Evolutionary conservation across 371 early-diverging fungal genomes (phyloP), one percentile per base, ranked within the genome.

Genomic region (Actinomortierella wolfii): DNA sequence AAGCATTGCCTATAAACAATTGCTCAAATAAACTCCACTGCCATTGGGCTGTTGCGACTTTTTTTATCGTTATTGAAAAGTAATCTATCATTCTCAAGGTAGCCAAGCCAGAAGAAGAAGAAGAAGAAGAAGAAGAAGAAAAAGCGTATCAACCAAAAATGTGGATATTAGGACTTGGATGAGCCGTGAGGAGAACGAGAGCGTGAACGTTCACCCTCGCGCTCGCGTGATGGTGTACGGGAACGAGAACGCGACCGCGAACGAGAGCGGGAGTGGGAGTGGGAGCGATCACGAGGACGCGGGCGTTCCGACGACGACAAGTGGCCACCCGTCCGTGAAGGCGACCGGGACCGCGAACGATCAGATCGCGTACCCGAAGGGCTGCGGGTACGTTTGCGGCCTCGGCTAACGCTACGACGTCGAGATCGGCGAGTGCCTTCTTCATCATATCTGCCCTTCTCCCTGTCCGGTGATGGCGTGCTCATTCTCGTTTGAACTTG

Each of bases 401-500:
- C 41, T 41, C 23, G 17, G 1, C 54, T n/a, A n/a, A 29, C 26
- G 1, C 23, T 14, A 34, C 54, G 23, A 13, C 18, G 41, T n/a
- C 23, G 43, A 3, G 45, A 15, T 2, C 43, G 11, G 24, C 15
- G 46, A n/a, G 34, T 53, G 77, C 75, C 9, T 74, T 58, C 21
- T 66, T 62, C 1, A 40, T 49, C 11, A 34, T 11, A n/a, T 34
- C 34, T 34, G 6, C 34, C 21, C 55, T 54, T 6, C 47, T 34
- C 43, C 39, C 17, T 50, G 17, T 44, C 42, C 21, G 40, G 45
- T 0, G 11, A 42, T 20, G 6, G 59, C 34, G 13, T 21, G 40
- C 13, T 29, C 44, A 23, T 55, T 64, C 0, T 58, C 61, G 49
- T 73, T n/a, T n/a, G n/a, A n/a, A n/a, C n/a, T n/a, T n/a, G n/a